Evolutionary conservation across 139 green algal species (phyloP).

Genomic region (Penium margaritaceum): DNA sequence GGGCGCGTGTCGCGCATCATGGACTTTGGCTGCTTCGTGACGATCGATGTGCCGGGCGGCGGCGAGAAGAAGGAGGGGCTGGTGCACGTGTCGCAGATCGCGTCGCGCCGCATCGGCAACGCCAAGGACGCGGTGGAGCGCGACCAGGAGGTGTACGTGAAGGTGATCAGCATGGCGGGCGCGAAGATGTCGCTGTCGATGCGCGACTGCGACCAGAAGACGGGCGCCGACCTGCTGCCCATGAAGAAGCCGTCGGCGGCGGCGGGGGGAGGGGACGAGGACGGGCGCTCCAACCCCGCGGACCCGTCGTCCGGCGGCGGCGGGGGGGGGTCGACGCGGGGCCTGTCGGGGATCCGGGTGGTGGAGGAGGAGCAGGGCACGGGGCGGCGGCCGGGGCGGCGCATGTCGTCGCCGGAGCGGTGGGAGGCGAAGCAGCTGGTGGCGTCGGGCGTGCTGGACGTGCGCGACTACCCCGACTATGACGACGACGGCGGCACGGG

Average conservation of each 20-base stretch:
- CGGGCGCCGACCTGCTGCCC: slow-evolving; percentile 69
- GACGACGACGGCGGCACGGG: slow-evolving; percentile 70
- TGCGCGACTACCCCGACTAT: slow-evolving; percentile 77
- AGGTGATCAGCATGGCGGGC: slow-evolving; percentile 64
- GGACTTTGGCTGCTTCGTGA: slow-evolving; percentile 94
- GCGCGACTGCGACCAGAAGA: slow-evolving; percentile 89
- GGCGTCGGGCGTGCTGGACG: slow-evolving; percentile 73
- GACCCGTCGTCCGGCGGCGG: too few species aligned
- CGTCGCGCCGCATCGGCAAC: slow-evolving; percentile 54
- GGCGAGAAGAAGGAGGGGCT: slow-evolving; percentile 71
- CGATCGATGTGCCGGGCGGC: slow-evolving; percentile 60
- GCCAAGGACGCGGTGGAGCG: slow-evolving; percentile 69
- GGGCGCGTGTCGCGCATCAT: slow-evolving; percentile 71
- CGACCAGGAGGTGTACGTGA: slow-evolving; percentile 57
- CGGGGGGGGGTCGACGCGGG: slow-evolving; percentile 61
- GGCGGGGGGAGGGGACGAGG: slow-evolving; percentile 20
- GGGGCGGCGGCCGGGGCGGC: slow-evolving; percentile 53
- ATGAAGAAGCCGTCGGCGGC: slow-evolving; percentile 11
- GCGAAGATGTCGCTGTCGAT: slow-evolving; percentile 75
- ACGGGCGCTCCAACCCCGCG: slow-evolving; percentile 41
- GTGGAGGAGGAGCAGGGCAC: slow-evolving; percentile 40
- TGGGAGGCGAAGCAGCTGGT: slow-evolving; percentile 76
- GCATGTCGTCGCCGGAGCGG: slow-evolving; percentile 65
- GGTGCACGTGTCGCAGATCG: slow-evolving; percentile 85
- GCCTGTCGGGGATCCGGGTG: slow-evolving; percentile 73